Evolutionary conservation across 2,329 filamentous ascomycete genomes (phyloP).

Genomic region (Aspergillus hiratsukae): DNA sequence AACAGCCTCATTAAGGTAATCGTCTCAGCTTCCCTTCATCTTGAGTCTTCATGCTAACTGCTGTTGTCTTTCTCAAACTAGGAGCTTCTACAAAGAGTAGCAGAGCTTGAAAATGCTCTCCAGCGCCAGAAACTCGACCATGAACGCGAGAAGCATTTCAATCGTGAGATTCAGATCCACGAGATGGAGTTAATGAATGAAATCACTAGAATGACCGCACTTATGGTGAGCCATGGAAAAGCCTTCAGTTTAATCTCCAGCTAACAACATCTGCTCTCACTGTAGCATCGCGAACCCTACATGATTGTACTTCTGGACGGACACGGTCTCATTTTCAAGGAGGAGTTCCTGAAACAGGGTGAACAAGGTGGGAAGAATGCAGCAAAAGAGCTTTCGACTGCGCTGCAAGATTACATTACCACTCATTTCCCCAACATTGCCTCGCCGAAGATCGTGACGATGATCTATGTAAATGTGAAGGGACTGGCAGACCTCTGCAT

Average conservation of each 20-base stretch:
- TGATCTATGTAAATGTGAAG: constrained; percentile 52
- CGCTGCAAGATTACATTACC: constrained; percentile 42
- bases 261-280: constrained; percentile 8
- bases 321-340: constrained; percentile 52
- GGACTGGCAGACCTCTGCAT: constrained; percentile 47
- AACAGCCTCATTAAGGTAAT: constrained; percentile 46
- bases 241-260: not conserved
- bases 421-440: constrained; percentile 39
- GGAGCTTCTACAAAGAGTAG: constrained; percentile 44
- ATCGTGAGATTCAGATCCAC: constrained; percentile 45
- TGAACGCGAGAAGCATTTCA: constrained; percentile 45
- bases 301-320: constrained; percentile 53
- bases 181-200: constrained; percentile 46
- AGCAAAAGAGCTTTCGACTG: constrained; percentile 45
- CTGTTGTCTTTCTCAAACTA: constrained; percentile 17
- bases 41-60: constrained; percentile 14
- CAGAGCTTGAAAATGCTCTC: constrained; percentile 41
- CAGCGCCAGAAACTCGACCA: constrained; percentile 43
- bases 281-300: constrained; percentile 50
- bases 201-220: constrained; percentile 40
- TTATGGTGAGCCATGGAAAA: constrained; percentile 37
- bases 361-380: constrained; percentile 51
- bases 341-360: constrained; percentile 47
- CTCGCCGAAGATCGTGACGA: constrained; percentile 47
- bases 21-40: constrained; percentile 1